Evolutionary conservation across 306 rosid species (phyloP).

Genomic region (Acacia confusa): DNA sequence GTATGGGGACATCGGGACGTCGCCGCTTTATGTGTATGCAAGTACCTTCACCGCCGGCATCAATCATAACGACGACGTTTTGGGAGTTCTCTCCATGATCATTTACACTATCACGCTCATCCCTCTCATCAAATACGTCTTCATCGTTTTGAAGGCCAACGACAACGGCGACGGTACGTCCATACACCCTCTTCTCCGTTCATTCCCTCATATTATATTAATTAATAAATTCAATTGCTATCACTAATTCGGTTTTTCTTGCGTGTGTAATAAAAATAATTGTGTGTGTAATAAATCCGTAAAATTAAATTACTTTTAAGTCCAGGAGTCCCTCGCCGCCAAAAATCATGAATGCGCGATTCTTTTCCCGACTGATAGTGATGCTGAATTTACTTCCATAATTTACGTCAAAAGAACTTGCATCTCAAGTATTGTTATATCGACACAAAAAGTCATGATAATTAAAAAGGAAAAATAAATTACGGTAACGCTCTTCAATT

Average conservation of each 20-base stretch:
- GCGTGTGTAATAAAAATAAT: no score
- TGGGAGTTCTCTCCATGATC: constrained; percentile 68
- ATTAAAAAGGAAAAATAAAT: neutral
- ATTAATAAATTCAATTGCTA: neutral
- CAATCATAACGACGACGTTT: constrained; percentile 53
- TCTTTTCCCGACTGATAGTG: neutral
- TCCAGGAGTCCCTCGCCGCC: neutral
- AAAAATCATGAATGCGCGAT: neutral
- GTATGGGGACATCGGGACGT: constrained; percentile 78
- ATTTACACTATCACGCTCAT: constrained; percentile 63
- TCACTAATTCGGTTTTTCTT: neutral
- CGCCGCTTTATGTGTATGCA: constrained; percentile 60
- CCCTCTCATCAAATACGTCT: constrained; percentile 58
- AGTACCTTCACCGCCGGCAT: constrained; percentile 53
- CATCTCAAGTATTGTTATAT: neutral
- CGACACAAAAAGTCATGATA: neutral
- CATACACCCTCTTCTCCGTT: neutral
- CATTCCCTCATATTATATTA: neutral
- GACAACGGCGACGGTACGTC: constrained; percentile 68
- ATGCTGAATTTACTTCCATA: neutral
- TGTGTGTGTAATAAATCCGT: neutral
- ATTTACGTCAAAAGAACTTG: neutral
- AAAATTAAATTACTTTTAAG: neutral
- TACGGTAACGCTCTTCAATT: neutral
- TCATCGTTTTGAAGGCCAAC: constrained; percentile 55